phyloP scores from a whole-genome alignment of 192 early-diverging fungal species.

The Coemansia sp. region DNA sequence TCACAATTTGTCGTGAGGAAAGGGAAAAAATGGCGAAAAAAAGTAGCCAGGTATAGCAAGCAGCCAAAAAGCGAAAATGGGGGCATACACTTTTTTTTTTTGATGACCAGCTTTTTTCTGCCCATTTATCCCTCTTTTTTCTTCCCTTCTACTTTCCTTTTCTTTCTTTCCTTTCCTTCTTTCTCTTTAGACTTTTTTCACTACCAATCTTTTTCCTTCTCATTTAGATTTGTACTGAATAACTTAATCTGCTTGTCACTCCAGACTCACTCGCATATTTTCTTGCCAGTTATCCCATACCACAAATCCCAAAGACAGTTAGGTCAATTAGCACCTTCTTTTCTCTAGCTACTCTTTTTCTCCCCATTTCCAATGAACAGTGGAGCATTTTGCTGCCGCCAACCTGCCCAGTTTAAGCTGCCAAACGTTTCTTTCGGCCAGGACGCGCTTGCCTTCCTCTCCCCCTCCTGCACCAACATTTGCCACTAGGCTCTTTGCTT shows the following conservation, averaged over 20 bases:
- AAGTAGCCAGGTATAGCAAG: background rate
- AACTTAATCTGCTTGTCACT: background rate
- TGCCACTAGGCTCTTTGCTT: slow-evolving; percentile 5
- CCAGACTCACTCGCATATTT: background rate
- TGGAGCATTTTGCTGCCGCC: slow-evolving; percentile 41
- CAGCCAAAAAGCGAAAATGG: background rate
- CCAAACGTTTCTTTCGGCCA: slow-evolving; percentile 46
- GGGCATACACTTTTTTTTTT: slow-evolving; percentile 6
- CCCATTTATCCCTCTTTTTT: background rate
- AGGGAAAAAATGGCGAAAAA: background rate
- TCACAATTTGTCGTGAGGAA: background rate
- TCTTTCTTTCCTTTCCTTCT: slow-evolving; percentile 8
- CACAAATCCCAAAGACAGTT: slow-evolving; percentile 6
- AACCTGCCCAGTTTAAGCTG: slow-evolving; percentile 40
- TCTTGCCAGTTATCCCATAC: background rate
- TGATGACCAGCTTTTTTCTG: no score
- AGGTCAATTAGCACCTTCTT: slow-evolving; percentile 8
- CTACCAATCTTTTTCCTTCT: background rate
- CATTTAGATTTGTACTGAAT: slow-evolving; percentile 1
- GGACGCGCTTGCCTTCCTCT: slow-evolving; percentile 50
- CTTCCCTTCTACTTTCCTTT: background rate
- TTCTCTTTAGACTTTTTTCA: slow-evolving; percentile 2
- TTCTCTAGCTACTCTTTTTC: slow-evolving; percentile 8
- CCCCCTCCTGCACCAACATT: slow-evolving; percentile 38
- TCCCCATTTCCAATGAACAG: slow-evolving; percentile 48